Base-by-base conservation (phyloP, 805 yeast species). In the Cyberlindnera xishuangbannaensis region DNA sequence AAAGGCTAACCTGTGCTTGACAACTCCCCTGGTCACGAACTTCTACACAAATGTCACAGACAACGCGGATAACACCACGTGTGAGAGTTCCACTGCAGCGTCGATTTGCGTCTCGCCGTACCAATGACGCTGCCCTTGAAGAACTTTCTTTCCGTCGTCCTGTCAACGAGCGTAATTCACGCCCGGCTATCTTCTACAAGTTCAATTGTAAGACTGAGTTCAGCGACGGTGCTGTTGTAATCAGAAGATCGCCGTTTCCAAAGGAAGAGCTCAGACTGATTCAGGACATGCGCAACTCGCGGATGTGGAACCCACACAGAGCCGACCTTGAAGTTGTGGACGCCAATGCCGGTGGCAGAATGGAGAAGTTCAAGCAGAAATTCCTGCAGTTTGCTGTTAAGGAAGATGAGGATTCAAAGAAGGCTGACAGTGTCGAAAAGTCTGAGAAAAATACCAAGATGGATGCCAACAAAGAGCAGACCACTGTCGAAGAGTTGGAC, bases 171-270 rank as follows among this genome's bases (percentile, higher is more conserved):
- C n/a, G 97, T 36, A 83, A 83, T 56, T 87, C 95, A 13, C 76
- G 97, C 60, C 97, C 97, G 2, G 87, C 96, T 21, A 82, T 92
- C 25, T 88, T 85, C 60, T 74, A 90, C 62, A 85, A 85, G 58
- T 92, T 92, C 56, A 87, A 90, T 44, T 82, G 88, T 20, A 61
- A 71, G 23, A 88, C 92, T n/a, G 95, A 90, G 60, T 69, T 88
- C 38, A 81, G 94, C 45, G 98, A 92, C 56, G 98, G 98, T 2
- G 83, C 96, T 19, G 95, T 95, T 2, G 67, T 87, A 21, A 66
- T 65, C 22, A 73, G 98, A 60, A 72, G 83, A 49, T 77, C 95
- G 1, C 95, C 83, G 44, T 85, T 77, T 39, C 98, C 98, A 9
- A 83, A 85, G 50, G 79, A 73, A 33, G 96, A 92, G 52, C 66